Conservation (phyloP, 2,329 filamentous ascomycete species). For the Scedosporium aurantiacum region DNA sequence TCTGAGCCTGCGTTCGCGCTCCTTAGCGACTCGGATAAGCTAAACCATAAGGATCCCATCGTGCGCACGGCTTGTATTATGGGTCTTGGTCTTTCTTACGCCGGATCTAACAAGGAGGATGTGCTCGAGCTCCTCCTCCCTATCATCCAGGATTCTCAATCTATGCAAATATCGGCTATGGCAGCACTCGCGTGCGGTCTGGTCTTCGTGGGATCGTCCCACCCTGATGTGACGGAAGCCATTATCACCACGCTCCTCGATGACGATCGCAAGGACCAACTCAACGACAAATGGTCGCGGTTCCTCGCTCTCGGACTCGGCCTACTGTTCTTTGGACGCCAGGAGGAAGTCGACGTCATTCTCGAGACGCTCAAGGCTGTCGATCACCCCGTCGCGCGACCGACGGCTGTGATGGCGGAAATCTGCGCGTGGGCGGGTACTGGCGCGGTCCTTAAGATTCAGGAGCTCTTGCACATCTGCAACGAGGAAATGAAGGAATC, state of each 20-base stretch:
- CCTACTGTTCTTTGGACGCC: constrained; percentile 87
- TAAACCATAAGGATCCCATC: constrained; percentile 65
- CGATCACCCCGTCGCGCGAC: constrained; percentile 91
- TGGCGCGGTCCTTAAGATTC: constrained; percentile 90
- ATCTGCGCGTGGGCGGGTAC: constrained; percentile 98
- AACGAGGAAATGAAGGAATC: constrained; percentile 94
- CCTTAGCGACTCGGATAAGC: constrained; percentile 66
- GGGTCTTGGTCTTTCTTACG: constrained; percentile 89
- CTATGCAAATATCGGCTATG: constrained; percentile 96
- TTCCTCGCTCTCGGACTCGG: constrained; percentile 93
- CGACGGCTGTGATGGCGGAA: constrained; percentile 87
- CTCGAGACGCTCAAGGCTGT: constrained; percentile 94
- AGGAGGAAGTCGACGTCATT: constrained; percentile 98
- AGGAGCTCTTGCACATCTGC: constrained; percentile 94
- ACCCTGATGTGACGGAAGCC: constrained; percentile 81
- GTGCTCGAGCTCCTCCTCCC: constrained; percentile 77
- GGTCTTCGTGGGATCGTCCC: constrained; percentile 84
- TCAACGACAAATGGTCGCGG: constrained; percentile 97
- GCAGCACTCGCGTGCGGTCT: constrained; percentile 83
- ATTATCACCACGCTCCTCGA: constrained; percentile 90
- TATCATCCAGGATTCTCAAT: constrained; percentile 72
- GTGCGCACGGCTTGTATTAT: constrained; percentile 82
- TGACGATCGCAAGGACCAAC: constrained; percentile 77
- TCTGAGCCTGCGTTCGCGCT: constrained; percentile 84
- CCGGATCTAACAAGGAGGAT: constrained; percentile 84